phyloP scores from a whole-genome alignment of 2,329 filamentous ascomycete genomes.

The Teratosphaeriaceae sp. region DNA sequence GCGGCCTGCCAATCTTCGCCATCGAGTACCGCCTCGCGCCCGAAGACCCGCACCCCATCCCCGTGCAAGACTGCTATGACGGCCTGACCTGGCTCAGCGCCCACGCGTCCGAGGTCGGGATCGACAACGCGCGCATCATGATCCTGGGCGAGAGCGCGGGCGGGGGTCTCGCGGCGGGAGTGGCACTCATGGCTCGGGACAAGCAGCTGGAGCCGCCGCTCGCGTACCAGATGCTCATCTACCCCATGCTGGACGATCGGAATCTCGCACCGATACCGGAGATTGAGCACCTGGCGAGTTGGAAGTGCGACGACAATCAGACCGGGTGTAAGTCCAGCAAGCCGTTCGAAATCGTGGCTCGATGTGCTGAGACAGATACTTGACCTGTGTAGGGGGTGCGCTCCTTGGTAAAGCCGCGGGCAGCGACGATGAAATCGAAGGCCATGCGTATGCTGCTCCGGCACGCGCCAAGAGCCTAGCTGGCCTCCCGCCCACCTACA shows the following conservation, averaged over 20 bases:
- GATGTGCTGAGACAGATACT: not conserved
- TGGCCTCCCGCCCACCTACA: constrained; percentile 38
- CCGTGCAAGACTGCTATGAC: constrained; percentile 16
- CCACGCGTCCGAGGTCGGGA: constrained; percentile 3
- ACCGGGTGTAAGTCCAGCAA: constrained; percentile 19
- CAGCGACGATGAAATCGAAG: constrained; percentile 9
- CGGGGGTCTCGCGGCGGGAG: constrained; percentile 14
- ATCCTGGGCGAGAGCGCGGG: constrained; percentile 6
- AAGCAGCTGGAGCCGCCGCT: constrained; percentile 11
- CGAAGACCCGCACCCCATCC: constrained; percentile 15
- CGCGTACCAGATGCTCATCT: constrained; percentile 35
- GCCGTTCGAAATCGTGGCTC: not conserved
- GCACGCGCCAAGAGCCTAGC: constrained; percentile 17
- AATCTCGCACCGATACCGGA: constrained; percentile 28
- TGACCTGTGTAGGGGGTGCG: constrained; percentile 28
- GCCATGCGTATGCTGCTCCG: constrained; percentile 18
- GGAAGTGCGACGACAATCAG: constrained; percentile 33
- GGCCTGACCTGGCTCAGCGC: constrained; percentile 1
- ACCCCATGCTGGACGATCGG: constrained; percentile 43
- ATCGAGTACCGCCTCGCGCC: constrained; percentile 17
- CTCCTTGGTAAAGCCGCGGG: constrained; percentile 27
- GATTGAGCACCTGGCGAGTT: constrained; percentile 30
- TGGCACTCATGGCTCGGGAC: constrained; percentile 18
- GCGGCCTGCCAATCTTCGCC: constrained; percentile 9
- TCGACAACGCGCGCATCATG: constrained; percentile 2